Conservation (phyloP, 371 early-diverging fungal species). For the Rhizopus arrhizus region DNA sequence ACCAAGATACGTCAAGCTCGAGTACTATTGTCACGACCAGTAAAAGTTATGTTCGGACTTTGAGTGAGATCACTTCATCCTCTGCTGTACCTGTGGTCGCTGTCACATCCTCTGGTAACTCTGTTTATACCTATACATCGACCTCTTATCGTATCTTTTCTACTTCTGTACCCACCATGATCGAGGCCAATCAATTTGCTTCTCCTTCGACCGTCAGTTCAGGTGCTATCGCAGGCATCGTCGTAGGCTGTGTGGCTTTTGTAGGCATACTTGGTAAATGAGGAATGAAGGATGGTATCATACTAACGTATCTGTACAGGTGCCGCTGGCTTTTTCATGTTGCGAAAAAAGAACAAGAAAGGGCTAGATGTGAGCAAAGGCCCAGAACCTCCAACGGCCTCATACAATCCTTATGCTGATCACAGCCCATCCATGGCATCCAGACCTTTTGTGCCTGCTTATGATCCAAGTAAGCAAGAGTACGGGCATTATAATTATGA, state of each 20-base stretch:
- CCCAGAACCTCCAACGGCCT: not conserved
- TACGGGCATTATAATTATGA: slow-evolving; percentile 3
- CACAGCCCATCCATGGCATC: not conserved
- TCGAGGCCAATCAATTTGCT: not conserved
- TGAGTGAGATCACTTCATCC: slow-evolving; percentile 9
- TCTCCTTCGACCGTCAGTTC: not conserved
- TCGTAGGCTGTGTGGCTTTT: slow-evolving; percentile 25
- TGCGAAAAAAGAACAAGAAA: not conserved
- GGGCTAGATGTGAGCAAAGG: not conserved
- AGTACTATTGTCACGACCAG: not conserved
- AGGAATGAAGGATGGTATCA: not conserved
- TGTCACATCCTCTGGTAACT: slow-evolving; percentile 18
- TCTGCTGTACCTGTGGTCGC: slow-evolving; percentile 20
- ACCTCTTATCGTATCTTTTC: slow-evolving; percentile 21
- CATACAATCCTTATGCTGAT: no score
- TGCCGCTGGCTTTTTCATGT: not conserved
- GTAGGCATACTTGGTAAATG: slow-evolving; percentile 16
- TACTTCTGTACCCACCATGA: slow-evolving; percentile 9
- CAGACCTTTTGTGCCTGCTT: slow-evolving; percentile 28
- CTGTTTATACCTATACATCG: slow-evolving; percentile 17
- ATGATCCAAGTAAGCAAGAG: slow-evolving; percentile 12
- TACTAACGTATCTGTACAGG: not conserved
- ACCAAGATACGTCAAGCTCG: not conserved
- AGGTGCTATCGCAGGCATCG: slow-evolving; percentile 30
- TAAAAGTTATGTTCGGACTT: not conserved